Percentiles rank a stretch among this genome's conserved stretches.
phyloP scores from a whole-genome alignment of 805 yeast species.

The Ogataea henricii region DNA sequence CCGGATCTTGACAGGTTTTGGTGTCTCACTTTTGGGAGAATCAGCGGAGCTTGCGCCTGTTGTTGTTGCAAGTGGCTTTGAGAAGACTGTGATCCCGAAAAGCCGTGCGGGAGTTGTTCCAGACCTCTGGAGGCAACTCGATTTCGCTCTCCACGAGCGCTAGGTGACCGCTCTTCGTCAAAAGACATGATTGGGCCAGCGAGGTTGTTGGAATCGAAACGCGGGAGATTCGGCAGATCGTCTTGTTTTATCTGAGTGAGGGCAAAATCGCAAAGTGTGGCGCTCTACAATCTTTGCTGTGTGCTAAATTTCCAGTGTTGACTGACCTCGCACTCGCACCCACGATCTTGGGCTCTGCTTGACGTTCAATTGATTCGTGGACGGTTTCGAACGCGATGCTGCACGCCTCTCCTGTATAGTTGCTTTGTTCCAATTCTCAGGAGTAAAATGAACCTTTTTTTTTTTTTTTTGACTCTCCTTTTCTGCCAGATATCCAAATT shows the following conservation, averaged over 20 bases:
- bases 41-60: slow-evolving; percentile 14
- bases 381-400: not conserved
- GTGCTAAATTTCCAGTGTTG: not conserved
- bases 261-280: slow-evolving; percentile 5
- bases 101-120: not conserved
- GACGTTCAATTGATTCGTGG: slow-evolving; percentile 1
- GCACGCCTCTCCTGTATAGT: not conserved
- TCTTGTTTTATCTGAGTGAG: not conserved
- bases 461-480: slow-evolving; percentile 2
- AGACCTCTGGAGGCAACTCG: not conserved
- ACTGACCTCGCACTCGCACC: not conserved
- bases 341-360: not conserved
- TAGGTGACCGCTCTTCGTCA: slow-evolving; percentile 7
- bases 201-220: not conserved
- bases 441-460: slow-evolving; percentile 1
- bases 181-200: not conserved
- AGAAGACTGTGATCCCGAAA: not conserved
- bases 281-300: not conserved
- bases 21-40: slow-evolving; percentile 30
- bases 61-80: not conserved
- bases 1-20: slow-evolving; percentile 23
- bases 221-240: not conserved
- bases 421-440: slow-evolving; percentile 1
- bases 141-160: slow-evolving; percentile 8
- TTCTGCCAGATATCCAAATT: slow-evolving; percentile 10